A percentile compares a stretch with the other conserved stretches of the same genome.
Evolutionary conservation across 108 stramenopile species (phyloP).

Genomic region (Stephanodiscus triporus): DNA sequence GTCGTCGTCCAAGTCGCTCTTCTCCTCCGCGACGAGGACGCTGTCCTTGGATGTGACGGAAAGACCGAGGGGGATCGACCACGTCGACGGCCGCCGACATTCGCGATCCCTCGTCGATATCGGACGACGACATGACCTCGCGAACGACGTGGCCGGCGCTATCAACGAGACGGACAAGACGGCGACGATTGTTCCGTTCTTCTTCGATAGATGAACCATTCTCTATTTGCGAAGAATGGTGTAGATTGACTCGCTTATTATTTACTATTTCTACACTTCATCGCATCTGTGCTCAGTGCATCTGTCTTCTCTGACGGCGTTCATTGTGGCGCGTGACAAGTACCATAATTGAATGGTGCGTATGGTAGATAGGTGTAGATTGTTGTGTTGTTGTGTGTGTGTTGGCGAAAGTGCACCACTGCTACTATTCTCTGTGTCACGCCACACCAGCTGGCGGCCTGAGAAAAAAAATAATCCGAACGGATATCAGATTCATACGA

Average conservation of each 20-base stretch:
- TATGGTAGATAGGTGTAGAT: too few relatives aligned
- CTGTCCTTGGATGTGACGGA: slow-evolving; percentile 1
- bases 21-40: background rate
- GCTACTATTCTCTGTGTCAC: too few relatives aligned
- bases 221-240: background rate
- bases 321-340: too few relatives aligned
- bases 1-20: background rate
- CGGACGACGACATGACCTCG: background rate
- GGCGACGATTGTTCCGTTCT: background rate
- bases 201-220: background rate
- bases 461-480: too few relatives aligned
- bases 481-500: too few relatives aligned
- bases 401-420: too few relatives aligned
- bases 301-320: too few relatives aligned
- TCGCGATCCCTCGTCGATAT: background rate
- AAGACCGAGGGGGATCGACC: background rate
- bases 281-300: too few relatives aligned
- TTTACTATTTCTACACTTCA: too few relatives aligned
- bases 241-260: background rate
- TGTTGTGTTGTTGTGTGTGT: too few relatives aligned
- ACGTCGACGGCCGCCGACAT: background rate
- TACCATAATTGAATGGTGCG: too few relatives aligned
- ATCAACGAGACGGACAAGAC: slow-evolving; percentile 4
- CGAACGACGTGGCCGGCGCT: background rate
- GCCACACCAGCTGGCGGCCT: too few relatives aligned